A percentile compares a stretch with the other conserved stretches of the same genome.
These are phyloP conservation scores for Yarrowia sp. DNA, from an alignment of 805 yeast genomes.

Conservation along the genomic window DNA sequence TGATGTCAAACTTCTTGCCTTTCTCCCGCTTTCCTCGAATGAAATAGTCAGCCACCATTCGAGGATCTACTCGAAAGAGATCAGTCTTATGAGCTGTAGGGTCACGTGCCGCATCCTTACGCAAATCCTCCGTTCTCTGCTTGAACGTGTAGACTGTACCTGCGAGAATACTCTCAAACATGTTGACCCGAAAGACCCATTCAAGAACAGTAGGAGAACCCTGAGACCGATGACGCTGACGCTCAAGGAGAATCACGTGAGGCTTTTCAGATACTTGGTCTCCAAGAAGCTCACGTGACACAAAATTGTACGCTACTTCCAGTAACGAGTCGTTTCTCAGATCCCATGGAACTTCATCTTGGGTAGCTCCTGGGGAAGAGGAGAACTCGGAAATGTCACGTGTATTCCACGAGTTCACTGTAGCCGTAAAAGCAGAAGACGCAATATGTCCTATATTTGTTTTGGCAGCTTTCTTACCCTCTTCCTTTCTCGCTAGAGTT, in stretches of 20 bases:
- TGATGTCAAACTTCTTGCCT: slow-evolving; percentile 7
- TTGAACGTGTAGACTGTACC: slow-evolving; percentile 9
- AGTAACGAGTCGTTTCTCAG: slow-evolving; percentile 19
- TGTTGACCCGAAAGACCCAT: slow-evolving; percentile 36
- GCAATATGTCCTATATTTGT: too few relatives aligned
- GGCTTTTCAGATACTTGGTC: background rate
- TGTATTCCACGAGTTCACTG: background rate
- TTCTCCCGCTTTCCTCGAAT: slow-evolving; percentile 6
- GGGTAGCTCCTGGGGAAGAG: background rate
- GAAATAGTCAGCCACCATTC: slow-evolving; percentile 17
- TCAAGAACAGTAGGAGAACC: slow-evolving; percentile 26
- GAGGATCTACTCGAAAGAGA: slow-evolving; percentile 13
- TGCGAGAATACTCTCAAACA: slow-evolving; percentile 35
- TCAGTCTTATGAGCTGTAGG: background rate
- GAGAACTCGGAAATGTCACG: slow-evolving; percentile 29
- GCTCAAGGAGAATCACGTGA: background rate
- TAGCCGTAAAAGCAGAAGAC: too few relatives aligned
- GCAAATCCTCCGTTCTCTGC: background rate
- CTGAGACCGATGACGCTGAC: slow-evolving; percentile 26
- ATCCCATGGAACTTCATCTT: slow-evolving; percentile 25
- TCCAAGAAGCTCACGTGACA: slow-evolving; percentile 19
- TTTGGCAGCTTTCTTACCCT: background rate
- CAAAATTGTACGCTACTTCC: slow-evolving; percentile 19
- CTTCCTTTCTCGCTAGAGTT: background rate
- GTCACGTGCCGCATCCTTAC: background rate